Evolutionary conservation across 2,329 filamentous ascomycete species (phyloP).

Genomic region (Colletotrichum musicola): DNA sequence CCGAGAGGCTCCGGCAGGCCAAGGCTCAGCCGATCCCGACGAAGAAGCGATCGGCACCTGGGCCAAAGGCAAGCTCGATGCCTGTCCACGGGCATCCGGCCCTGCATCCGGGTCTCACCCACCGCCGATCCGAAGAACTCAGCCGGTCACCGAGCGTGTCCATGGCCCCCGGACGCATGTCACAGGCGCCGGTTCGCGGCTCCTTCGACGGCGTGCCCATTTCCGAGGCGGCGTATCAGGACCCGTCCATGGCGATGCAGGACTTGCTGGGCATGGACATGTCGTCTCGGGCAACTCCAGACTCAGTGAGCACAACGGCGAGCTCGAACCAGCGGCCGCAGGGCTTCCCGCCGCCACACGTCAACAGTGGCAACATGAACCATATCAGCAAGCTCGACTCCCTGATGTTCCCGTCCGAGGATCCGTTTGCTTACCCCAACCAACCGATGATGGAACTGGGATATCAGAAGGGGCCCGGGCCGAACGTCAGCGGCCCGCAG

Average conservation of each 20-base stretch:
- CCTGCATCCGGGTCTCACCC: slow-evolving; percentile 48
- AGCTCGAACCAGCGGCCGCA: slow-evolving; percentile 50
- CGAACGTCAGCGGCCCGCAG: slow-evolving; percentile 49
- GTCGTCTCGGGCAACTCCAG: slow-evolving; percentile 56
- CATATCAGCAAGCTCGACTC: slow-evolving; percentile 77
- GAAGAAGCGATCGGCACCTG: slow-evolving; percentile 70
- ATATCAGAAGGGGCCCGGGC: slow-evolving; percentile 51
- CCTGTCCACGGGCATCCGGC: slow-evolving; percentile 46
- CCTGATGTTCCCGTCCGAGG: slow-evolving; percentile 84
- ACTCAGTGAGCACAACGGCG: slow-evolving; percentile 56
- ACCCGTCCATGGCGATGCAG: slow-evolving; percentile 53
- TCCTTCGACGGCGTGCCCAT: slow-evolving; percentile 52
- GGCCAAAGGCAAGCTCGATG: slow-evolving; percentile 50
- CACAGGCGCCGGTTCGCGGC: slow-evolving; percentile 39
- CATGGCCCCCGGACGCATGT: slow-evolving; percentile 41
- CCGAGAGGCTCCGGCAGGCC: slow-evolving; percentile 74
- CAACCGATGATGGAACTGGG: slow-evolving; percentile 76
- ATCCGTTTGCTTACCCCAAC: slow-evolving; percentile 84
- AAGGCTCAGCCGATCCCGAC: slow-evolving; percentile 55
- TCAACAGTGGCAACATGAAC: slow-evolving; percentile 52
- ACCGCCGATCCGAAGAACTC: slow-evolving; percentile 51
- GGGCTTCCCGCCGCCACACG: slow-evolving; percentile 45
- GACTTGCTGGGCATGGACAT: slow-evolving; percentile 62
- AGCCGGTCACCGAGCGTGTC: slow-evolving; percentile 47
- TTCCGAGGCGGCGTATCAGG: slow-evolving; percentile 49